These are phyloP conservation scores for Fusarium lyarnte DNA, from an alignment of 2,329 filamentous ascomycete species.

Conservation along the genomic window DNA sequence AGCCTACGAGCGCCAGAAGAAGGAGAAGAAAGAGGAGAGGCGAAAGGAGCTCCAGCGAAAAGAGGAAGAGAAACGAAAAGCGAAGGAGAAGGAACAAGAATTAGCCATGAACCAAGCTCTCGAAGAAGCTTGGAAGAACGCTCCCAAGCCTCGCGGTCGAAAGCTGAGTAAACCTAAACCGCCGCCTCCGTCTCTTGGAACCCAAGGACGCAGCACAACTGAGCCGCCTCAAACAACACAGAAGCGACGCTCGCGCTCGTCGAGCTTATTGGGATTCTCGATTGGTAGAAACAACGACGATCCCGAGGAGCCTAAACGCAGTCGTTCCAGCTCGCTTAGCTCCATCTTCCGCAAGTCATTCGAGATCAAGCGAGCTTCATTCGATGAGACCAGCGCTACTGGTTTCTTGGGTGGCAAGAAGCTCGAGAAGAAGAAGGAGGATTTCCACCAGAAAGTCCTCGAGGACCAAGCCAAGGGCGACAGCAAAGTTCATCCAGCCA, in stretches of 20 bases:
- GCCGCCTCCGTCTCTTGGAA: conserved; percentile 13
- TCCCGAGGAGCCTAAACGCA: conserved; percentile 38
- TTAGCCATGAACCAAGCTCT: conserved; percentile 32
- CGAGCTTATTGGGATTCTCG: conserved; percentile 42
- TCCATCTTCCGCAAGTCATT: conserved; percentile 50
- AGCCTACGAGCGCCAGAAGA: conserved; percentile 62
- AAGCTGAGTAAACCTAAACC: conserved; percentile 49
- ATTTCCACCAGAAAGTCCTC: conserved; percentile 44
- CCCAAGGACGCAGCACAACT: conserved; percentile 33
- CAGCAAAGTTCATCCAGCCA: conserved; percentile 48
- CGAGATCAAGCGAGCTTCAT: conserved; percentile 47
- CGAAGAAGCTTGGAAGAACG: conserved; percentile 38
- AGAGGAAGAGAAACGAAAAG: conserved; percentile 42
- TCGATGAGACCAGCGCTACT: conserved; percentile 45
- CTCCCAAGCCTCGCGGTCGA: conserved; percentile 38
- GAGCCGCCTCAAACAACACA: conserved; percentile 21
- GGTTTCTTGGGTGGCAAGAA: conserved; percentile 56
- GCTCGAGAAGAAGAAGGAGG: conserved; percentile 52
- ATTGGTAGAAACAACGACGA: conserved; percentile 37
- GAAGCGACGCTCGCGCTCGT: conserved; percentile 42
- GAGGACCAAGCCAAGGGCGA: conserved; percentile 41
- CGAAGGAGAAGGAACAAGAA: conserved; percentile 32
- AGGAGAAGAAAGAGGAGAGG: conserved; percentile 60
- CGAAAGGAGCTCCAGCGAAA: conserved; percentile 53
- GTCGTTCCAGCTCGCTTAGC: conserved; percentile 51